Conservation (phyloP, 306 rosid species). For the Castanospermum australe region DNA sequence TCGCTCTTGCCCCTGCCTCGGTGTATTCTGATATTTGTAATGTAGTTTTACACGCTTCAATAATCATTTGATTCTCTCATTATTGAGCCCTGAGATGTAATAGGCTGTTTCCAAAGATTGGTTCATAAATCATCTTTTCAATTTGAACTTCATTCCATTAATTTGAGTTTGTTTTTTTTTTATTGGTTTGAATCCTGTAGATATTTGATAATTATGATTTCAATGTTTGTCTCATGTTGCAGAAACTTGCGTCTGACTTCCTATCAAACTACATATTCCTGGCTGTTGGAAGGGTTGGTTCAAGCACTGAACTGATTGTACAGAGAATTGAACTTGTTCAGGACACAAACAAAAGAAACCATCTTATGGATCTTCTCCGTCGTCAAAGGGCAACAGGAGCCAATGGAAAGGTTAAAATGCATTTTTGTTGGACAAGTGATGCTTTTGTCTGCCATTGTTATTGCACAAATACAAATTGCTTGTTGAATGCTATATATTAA, state of each 20-base stretch:
- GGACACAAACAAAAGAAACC: constrained; percentile 74
- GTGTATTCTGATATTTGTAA: not conserved
- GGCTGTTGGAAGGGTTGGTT: constrained; percentile 96
- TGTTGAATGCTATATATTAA: not conserved
- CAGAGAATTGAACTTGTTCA: constrained; percentile 84
- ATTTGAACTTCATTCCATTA: not conserved
- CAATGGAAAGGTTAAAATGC: constrained; percentile 59
- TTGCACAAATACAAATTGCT: not conserved
- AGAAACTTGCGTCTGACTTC: constrained; percentile 91
- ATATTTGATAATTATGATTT: not conserved
- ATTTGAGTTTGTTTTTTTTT: not conserved
- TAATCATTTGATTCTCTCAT: not conserved
- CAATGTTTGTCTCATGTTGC: constrained; percentile 19
- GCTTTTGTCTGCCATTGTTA: not conserved
- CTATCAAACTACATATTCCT: constrained; percentile 73
- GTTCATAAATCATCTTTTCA: not conserved
- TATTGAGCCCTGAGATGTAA: not conserved
- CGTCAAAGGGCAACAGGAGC: constrained; percentile 56
- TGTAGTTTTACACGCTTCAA: not conserved
- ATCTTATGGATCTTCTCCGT: constrained; percentile 68
- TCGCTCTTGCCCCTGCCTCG: not conserved
- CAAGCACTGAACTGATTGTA: constrained; percentile 85
- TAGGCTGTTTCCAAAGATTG: not conserved
- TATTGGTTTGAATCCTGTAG: not conserved
- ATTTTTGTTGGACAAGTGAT: not conserved